Base-by-base conservation (phyloP, 805 yeast genomes). In the Hanseniaspora lachancei region DNA sequence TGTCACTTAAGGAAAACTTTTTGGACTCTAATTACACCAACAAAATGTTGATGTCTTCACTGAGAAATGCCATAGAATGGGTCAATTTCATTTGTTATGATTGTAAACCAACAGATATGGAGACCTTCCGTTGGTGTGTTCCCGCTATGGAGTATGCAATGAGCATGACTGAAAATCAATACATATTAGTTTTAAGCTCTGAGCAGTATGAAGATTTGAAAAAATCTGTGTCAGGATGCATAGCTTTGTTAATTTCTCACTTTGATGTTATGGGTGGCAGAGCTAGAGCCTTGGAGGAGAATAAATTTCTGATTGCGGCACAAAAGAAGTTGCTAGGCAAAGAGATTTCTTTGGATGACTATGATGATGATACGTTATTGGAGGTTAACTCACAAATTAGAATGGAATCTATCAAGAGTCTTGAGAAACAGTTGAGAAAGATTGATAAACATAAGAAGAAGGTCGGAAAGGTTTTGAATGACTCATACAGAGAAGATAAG, bases 211-310 rank as follows among this genome's bases (percentile, higher is more conserved):
- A 77, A 57, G 69, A 75, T 40, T 71, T 93, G 60, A 82, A 89
- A 62, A 75, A 79, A 52, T 88, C 87, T 64, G 96, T 93, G 47
- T 95, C 97, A 0, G 86, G 95, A 1, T 89, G 97, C 69, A 87
- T 93, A 89, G 82, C 97, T 1, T 72, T 93, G 52, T 73, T 93
- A 58, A 91, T 93, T 59, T 87, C 96, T 0, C 97, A 93, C 70
- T 93, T 93, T 64, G 98, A 93, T 70, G 89, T 93, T 53, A 93
- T 91, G 96, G 97, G 97, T 49, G 97, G 97, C 0, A 77, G 97
- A 63, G 85, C 96, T 1, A 83, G 66, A 76, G 79, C 75, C 68
- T 78, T 62, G 55, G 59, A 78, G 66, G 69, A 76, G 72, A 81
- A 79, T 53, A 82, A 77, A 61, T 73, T 77, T 50, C 76, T 74